Conservation (phyloP, 805 yeast species). For the Jamesozyma lodderae region DNA sequence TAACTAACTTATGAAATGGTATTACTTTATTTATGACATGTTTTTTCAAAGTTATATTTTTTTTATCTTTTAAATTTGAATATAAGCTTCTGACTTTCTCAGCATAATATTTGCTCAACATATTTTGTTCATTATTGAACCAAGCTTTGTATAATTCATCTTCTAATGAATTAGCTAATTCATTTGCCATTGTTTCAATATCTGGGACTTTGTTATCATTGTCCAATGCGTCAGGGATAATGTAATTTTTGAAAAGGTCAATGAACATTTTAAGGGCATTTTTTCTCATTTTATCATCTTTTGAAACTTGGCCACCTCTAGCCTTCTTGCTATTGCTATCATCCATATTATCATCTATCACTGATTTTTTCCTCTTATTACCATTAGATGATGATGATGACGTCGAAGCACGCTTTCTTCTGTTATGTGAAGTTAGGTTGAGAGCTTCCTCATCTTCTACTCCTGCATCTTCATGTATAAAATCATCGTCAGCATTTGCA, state of each 20-base stretch:
- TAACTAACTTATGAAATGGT: slow-evolving; percentile 49
- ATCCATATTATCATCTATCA: no score
- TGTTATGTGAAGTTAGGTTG: no score
- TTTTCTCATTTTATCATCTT: slow-evolving; percentile 33
- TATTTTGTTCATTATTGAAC: slow-evolving; percentile 23
- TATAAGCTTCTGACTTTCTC: slow-evolving; percentile 59
- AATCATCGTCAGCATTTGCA: not conserved
- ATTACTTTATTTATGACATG: slow-evolving; percentile 49
- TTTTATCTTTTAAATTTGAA: slow-evolving; percentile 49
- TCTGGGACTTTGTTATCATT: slow-evolving; percentile 20
- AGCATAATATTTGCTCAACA: slow-evolving; percentile 37
- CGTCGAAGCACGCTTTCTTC: not conserved
- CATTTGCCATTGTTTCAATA: slow-evolving; percentile 30
- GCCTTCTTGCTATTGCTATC: slow-evolving; percentile 1
- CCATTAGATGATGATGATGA: not conserved
- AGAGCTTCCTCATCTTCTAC: not conserved
- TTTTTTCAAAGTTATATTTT: slow-evolving; percentile 46
- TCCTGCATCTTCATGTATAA: not conserved
- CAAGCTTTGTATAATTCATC: slow-evolving; percentile 36
- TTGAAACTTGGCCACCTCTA: slow-evolving; percentile 8
- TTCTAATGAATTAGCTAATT: slow-evolving; percentile 48
- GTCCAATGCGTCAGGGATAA: slow-evolving; percentile 25
- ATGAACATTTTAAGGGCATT: slow-evolving; percentile 46
- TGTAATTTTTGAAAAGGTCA: slow-evolving; percentile 35
- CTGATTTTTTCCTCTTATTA: slow-evolving; percentile 4